Evolutionary conservation across 352 stramenopile genomes (phyloP), one percentile per base, ranked within the genome.

Genomic region (Phytophthora pluvialis): DNA sequence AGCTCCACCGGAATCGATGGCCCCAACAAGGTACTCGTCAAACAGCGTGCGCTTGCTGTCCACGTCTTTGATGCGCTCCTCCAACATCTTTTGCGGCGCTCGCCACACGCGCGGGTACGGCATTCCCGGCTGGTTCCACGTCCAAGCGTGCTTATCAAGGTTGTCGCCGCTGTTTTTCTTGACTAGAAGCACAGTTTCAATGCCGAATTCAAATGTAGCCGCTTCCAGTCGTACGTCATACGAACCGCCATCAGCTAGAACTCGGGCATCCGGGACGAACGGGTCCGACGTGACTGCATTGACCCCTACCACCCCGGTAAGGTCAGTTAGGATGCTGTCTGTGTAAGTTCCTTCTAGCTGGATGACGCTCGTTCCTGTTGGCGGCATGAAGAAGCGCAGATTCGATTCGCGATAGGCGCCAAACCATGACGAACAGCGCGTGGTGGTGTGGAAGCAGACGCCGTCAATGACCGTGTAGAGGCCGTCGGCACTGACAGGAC

Each of bases 361-460:
- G 3, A 72, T 40, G 32, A 90, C 52, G 12, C 64, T 66, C 3
- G 28, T 66, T 5, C 60, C 77, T 11, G 48, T 5, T 18, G 79
- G 77, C 29, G 77, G 53, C 28, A 75, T 72, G 45, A 83, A 80
- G 49, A 90, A 86, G 52, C 66, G 70, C 18, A 87, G 16, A 36
- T 68, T 67, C 11, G 61, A 62, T 36, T 77, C 63, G n/a, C 52
- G 47, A 32, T 73, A 86, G 0, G 44, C 52, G 8, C 80, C 82
- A 51, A 86, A 78, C 82, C 82, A 91, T 9, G 75, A 75, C 46
- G 78, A 88, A 60, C 82, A 87, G 0, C 68, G 73, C 28, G 46
- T 64, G 0, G 78, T 81, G 1, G 82, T 88, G 64, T 91, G 80
- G 52, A 91, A 78, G 49, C 82, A 91, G 26, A 91, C 25, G 0